Percentiles rank a stretch among this genome's conserved stretches.
Conservation (phyloP, 106 monocot genomes). For the Dioscorea zingiberensis region DNA sequence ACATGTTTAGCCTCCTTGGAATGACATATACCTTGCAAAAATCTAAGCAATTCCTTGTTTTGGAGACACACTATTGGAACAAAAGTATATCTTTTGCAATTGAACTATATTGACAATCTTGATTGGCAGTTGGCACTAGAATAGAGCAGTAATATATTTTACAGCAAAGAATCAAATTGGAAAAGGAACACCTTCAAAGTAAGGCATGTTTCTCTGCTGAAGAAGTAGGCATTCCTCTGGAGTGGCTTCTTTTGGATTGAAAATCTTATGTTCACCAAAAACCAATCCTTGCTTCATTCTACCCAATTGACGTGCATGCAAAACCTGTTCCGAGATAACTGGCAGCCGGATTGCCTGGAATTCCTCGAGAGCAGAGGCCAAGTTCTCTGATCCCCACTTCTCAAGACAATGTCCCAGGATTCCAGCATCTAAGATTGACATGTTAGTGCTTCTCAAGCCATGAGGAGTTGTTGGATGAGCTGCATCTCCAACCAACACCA, state of each 20-base stretch:
- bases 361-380: conserved; percentile 43
- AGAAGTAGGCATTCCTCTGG: conserved; percentile 23
- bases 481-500: conserved; percentile 82
- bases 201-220: conserved; percentile 63
- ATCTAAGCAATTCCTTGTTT: too few species aligned
- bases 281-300: conserved; percentile 60
- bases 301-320: conserved; percentile 55
- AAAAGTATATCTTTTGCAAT: too few species aligned
- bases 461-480: conserved; percentile 88
- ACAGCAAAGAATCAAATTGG: neutral
- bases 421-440: conserved; percentile 65
- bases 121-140: too few species aligned
- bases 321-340: conserved; percentile 58
- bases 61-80: too few species aligned
- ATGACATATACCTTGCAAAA: too few species aligned
- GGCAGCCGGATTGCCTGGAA: conserved; percentile 51
- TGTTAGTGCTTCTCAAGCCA: conserved; percentile 83
- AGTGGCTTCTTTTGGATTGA: conserved; percentile 24
- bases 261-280: too few species aligned
- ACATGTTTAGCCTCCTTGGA: too few species aligned
- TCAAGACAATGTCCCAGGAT: conserved; percentile 41
- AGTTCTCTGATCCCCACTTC: conserved; percentile 30
- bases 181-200: conserved; percentile 31
- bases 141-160: too few species aligned
- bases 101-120: too few species aligned